A percentile compares a stretch with the other conserved stretches of the same genome.
Conservation (phyloP, 164 flowering plant genomes). For the Stephania japonica region DNA sequence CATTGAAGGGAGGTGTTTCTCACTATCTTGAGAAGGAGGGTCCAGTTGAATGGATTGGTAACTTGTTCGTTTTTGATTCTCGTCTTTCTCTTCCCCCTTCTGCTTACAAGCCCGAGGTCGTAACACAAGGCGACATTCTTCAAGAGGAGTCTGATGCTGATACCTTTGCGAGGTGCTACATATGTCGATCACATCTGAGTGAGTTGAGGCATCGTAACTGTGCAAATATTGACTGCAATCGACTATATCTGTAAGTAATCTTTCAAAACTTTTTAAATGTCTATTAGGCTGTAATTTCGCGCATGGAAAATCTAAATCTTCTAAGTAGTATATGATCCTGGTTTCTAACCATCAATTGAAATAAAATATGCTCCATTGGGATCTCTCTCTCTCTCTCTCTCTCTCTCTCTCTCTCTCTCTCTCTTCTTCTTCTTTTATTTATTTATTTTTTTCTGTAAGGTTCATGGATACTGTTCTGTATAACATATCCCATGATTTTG, state of each 20-base stretch:
- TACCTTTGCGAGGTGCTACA: slow-evolving; percentile 59
- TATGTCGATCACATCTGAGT: slow-evolving; percentile 50
- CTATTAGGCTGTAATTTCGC: neutral
- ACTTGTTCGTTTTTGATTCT: slow-evolving; percentile 82
- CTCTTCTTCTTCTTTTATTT: too few relatives aligned
- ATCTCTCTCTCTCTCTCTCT: too few relatives aligned
- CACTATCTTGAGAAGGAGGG: slow-evolving; percentile 82
- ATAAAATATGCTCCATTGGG: too few relatives aligned
- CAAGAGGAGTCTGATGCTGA: slow-evolving; percentile 21
- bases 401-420: too few relatives aligned
- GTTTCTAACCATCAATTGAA: too few relatives aligned
- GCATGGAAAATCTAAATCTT: too few relatives aligned
- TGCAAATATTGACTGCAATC: slow-evolving; percentile 91
- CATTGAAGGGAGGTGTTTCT: slow-evolving; percentile 84
- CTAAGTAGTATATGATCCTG: too few relatives aligned
- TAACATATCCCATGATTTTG: too few relatives aligned
- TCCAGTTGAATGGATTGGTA: slow-evolving; percentile 73
- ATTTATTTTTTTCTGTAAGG: too few relatives aligned
- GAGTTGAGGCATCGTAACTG: slow-evolving; percentile 84
- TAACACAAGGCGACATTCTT: slow-evolving; percentile 11
- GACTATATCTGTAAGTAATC: slow-evolving; percentile 78
- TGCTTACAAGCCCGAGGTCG: slow-evolving; percentile 44
- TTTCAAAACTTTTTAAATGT: slow-evolving; percentile 2
- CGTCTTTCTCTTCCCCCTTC: slow-evolving; percentile 92
- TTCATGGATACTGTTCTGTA: too few relatives aligned